These are phyloP conservation scores for Candida palmyrensis DNA, from an alignment of 805 yeast genomes.

Conservation along the genomic window DNA sequence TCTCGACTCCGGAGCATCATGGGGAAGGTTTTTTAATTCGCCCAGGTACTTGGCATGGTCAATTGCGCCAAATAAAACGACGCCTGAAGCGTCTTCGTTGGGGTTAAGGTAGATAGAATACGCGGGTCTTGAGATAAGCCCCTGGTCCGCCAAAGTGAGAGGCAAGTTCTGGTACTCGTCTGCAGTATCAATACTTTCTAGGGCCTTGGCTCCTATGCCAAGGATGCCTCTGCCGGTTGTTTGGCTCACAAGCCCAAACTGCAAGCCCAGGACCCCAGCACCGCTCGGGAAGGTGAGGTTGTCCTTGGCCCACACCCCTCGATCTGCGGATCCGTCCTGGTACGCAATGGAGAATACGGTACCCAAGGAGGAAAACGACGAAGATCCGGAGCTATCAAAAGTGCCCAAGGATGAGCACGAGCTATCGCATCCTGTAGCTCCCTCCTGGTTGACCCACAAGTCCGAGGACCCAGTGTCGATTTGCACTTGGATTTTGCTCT, in stretches of 20 bases:
- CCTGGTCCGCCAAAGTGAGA: constrained; percentile 6
- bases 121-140: constrained; percentile 6
- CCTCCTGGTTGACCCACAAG: constrained; percentile 16
- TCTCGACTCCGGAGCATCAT: background rate
- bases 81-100: constrained; percentile 8
- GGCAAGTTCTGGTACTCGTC: constrained; percentile 8
- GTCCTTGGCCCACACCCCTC: constrained; percentile 14
- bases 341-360: constrained; percentile 9
- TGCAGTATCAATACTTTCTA: constrained; percentile 4
- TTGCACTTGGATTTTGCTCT: constrained; percentile 13
- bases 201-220: constrained; percentile 14
- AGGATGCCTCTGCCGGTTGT: constrained; percentile 9
- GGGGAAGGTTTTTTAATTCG: background rate
- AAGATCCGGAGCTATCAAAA: constrained; percentile 7
- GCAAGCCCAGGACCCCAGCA: background rate
- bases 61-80: constrained; percentile 16
- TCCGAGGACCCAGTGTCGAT: constrained; percentile 24
- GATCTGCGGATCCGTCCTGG: constrained; percentile 10
- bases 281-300: constrained; percentile 6
- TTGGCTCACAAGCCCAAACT: constrained; percentile 1
- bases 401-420: constrained; percentile 10
- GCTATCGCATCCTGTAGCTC: constrained; percentile 9
- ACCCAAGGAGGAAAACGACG: constrained; percentile 5
- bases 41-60: constrained; percentile 14
- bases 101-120: constrained; percentile 13